A percentile compares a stretch with the other conserved stretches of the same genome.
These are phyloP conservation scores for Xylariales sp. DNA, from an alignment of 2,329 filamentous ascomycete species.

Conservation along the genomic window DNA sequence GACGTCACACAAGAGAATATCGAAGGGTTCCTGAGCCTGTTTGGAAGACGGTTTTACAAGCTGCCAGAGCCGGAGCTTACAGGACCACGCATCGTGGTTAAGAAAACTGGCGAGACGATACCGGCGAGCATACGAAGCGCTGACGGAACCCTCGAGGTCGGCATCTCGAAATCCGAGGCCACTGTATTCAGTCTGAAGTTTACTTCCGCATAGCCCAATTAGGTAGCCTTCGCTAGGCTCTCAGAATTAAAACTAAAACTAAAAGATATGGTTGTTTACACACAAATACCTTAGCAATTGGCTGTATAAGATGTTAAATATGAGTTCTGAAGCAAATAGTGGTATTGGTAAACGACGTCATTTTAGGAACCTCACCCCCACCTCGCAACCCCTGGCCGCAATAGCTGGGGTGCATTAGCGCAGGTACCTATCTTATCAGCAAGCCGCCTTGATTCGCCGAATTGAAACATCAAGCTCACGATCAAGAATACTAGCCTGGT, in stretches of 20 bases:
- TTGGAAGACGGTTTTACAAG: constrained; percentile 66
- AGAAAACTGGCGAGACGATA: constrained; percentile 62
- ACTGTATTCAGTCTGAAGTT: constrained; percentile 57
- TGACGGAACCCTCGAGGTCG: constrained; percentile 57
- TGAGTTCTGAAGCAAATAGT: no score
- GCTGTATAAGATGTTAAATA: no score
- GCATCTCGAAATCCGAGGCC: constrained; percentile 56
- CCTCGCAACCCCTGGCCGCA: background rate
- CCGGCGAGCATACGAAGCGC: constrained; percentile 53
- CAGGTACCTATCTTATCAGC: constrained; percentile 28
- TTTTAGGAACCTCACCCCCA: constrained; percentile 2
- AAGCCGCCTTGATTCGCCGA: background rate
- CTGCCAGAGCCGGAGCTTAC: constrained; percentile 58
- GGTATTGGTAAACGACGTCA: constrained; percentile 11
- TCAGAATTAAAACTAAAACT: background rate
- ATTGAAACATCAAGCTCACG: constrained; percentile 2
- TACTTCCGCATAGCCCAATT: constrained; percentile 35
- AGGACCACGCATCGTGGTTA: constrained; percentile 66
- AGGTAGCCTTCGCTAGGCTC: constrained; percentile 8
- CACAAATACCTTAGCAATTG: background rate
- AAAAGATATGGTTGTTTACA: background rate
- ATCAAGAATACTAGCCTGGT: background rate
- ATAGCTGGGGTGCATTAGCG: constrained; percentile 15
- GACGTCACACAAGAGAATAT: constrained; percentile 67
- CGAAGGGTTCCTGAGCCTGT: constrained; percentile 64